Conservation (phyloP, 2,329 filamentous ascomycete genomes). For the Apiospora koreana region DNA sequence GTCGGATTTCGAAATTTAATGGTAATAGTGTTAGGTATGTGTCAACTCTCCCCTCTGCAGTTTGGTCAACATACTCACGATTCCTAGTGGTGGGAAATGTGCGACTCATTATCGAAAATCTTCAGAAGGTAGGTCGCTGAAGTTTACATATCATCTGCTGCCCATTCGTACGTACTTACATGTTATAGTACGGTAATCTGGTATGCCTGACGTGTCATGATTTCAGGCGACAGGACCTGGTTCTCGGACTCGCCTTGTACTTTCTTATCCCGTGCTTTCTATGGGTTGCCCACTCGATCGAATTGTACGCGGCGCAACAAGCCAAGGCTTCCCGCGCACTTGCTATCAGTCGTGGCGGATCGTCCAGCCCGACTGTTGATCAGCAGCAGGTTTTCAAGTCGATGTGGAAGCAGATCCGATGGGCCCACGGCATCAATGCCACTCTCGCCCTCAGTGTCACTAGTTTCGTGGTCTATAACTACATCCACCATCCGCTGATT, state of each 20-base stretch:
- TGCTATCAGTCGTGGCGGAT: constrained; percentile 46
- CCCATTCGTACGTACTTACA: constrained; percentile 17
- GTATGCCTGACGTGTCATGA: constrained; percentile 91
- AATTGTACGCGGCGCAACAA: constrained; percentile 77
- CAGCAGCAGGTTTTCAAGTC: constrained; percentile 67
- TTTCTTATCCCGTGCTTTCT: constrained; percentile 88
- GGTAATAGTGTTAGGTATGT: constrained; percentile 83
- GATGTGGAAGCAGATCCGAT: constrained; percentile 79
- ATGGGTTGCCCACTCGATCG: constrained; percentile 86
- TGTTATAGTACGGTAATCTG: constrained; percentile 81
- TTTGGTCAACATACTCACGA: constrained; percentile 9
- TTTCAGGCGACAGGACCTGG: constrained; percentile 75
- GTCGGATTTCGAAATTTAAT: constrained; percentile 94
- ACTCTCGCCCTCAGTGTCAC: constrained; percentile 79
- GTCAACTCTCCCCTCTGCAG: constrained; percentile 3
- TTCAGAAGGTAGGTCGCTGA: constrained; percentile 70
- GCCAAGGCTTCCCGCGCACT: constrained; percentile 67
- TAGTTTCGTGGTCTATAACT: constrained; percentile 83
- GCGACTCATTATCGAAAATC: constrained; percentile 93
- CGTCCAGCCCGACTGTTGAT: constrained; percentile 57
- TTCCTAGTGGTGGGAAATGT: constrained; percentile 83
- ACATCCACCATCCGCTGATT: constrained; percentile 90
- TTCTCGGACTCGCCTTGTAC: constrained; percentile 77
- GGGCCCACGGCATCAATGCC: constrained; percentile 81
- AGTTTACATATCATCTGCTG: neutral